phyloP scores from a whole-genome alignment of 768 basidiomycete genomes.

The Mycena maculata region DNA sequence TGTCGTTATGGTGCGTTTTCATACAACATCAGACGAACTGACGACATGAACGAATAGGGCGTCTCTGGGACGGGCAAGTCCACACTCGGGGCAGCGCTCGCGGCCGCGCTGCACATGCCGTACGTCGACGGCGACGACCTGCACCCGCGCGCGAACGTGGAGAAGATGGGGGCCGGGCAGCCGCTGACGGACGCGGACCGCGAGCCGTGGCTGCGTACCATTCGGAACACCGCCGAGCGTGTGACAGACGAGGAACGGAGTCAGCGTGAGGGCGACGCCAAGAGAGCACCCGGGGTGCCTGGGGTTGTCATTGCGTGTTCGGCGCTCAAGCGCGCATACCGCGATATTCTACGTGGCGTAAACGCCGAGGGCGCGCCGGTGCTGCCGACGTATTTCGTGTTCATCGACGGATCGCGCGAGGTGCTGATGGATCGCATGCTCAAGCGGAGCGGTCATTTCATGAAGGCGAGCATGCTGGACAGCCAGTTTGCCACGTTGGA shows the following conservation, averaged over 20 bases:
- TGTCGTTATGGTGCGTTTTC: constrained; percentile 42
- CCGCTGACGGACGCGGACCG: constrained; percentile 88
- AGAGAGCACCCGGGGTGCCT: constrained; percentile 20
- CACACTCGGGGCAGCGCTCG: constrained; percentile 75
- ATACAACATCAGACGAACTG: too few species aligned
- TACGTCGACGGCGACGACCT: constrained; percentile 93
- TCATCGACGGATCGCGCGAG: constrained; percentile 70
- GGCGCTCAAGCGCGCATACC: constrained; percentile 83
- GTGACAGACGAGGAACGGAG: constrained; percentile 40
- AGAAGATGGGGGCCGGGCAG: constrained; percentile 85
- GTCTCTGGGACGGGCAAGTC: constrained; percentile 81
- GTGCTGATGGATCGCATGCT: constrained; percentile 73
- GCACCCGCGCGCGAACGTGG: constrained; percentile 83
- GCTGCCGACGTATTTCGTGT: constrained; percentile 83
- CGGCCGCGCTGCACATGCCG: constrained; percentile 69
- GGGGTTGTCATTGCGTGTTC: constrained; percentile 92
- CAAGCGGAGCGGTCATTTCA: constrained; percentile 78
- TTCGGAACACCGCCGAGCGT: constrained; percentile 73
- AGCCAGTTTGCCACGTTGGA: constrained; percentile 82
- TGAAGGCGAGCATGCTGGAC: constrained; percentile 86
- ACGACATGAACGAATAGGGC: too few species aligned
- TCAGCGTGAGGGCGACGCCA: constrained; percentile 13
- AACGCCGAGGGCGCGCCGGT: not conserved
- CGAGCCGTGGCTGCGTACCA: constrained; percentile 83
- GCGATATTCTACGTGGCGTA: constrained; percentile 81